Percentiles rank a stretch among this genome's conserved stretches.
Conservation (phyloP, 176 grass and related monocot species). For the Cocos nucifera region DNA sequence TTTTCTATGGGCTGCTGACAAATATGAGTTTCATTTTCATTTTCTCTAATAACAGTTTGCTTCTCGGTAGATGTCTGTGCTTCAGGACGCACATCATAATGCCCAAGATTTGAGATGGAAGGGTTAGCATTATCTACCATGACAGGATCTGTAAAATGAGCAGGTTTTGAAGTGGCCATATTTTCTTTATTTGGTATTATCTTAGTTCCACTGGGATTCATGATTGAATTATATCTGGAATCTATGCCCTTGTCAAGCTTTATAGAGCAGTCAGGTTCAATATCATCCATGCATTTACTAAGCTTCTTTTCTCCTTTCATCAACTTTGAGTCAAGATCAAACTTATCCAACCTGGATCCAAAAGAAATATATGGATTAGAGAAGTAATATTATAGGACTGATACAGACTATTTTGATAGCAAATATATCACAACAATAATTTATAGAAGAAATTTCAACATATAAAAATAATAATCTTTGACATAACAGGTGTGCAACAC, state of each 20-base stretch:
- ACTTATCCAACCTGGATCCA: conserved; percentile 64
- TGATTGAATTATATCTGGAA: conserved; percentile 31
- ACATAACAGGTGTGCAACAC: conserved; percentile 16
- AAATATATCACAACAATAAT: too few relatives aligned
- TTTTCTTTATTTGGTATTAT: conserved; percentile 30
- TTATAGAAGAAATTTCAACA: too few relatives aligned
- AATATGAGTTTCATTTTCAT: conserved; percentile 10
- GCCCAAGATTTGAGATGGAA: conserved; percentile 10
- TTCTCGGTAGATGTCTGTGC: conserved; percentile 22
- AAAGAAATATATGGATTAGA: conserved; percentile 29
- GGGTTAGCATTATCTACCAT: conserved; percentile 10
- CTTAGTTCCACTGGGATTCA: conserved; percentile 27
- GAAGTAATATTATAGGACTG: too few relatives aligned
- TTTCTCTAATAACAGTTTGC: conserved; percentile 21
- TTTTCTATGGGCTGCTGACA: conserved; percentile 17
- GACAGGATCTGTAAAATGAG: conserved; percentile 25
- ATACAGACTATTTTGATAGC: too few relatives aligned
- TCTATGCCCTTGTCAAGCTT: conserved; percentile 26
- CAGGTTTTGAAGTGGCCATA: conserved; percentile 27
- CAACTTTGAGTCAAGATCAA: conserved; percentile 55
- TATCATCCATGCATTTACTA: conserved; percentile 24
- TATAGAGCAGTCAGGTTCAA: conserved; percentile 14
- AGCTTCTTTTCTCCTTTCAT: conserved; percentile 35
- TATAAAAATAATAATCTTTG: background rate
- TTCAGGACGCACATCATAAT: conserved; percentile 23